Evolutionary conservation across 805 yeast genomes (phyloP).

Genomic region (Candida quercuum): DNA sequence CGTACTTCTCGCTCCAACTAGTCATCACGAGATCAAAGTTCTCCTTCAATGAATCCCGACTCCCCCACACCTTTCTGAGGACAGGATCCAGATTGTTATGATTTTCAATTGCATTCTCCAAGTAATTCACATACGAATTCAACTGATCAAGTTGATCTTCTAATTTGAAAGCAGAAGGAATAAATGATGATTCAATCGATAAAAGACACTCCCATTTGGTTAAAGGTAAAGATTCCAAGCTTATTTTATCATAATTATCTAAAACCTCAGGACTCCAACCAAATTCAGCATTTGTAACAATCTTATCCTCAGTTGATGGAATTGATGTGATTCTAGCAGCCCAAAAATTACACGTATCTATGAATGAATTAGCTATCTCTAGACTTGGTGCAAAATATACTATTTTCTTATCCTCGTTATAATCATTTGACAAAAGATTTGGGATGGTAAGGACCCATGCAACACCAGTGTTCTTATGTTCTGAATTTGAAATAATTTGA

Average conservation of each 20-base stretch:
- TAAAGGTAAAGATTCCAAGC: no score
- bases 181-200: constrained; percentile 24
- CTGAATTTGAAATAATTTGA: constrained; percentile 18
- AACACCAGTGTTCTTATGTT: constrained; percentile 13
- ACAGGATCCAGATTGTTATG: constrained; percentile 38
- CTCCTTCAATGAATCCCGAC: constrained; percentile 2
- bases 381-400: constrained; percentile 20
- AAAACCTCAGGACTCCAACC: constrained; percentile 57
- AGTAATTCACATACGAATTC: constrained; percentile 31
- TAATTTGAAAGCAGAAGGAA: constrained; percentile 25
- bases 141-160: constrained; percentile 35
- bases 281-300: constrained; percentile 69
- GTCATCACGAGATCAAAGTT: constrained; percentile 29
- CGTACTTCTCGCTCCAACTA: constrained; percentile 38
- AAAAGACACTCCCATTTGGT: constrained; percentile 21
- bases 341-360: constrained; percentile 85
- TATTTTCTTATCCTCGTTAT: constrained; percentile 16
- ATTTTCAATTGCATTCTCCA: constrained; percentile 34
- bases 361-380: constrained; percentile 64
- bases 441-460: constrained; percentile 24
- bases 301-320: constrained; percentile 61
- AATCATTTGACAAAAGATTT: constrained; percentile 14
- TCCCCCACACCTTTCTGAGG: constrained; percentile 32
- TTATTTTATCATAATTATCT: no score
- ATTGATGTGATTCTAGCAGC: constrained; percentile 79